Conservation (phyloP, 1,284 basidiomycete species). For the Mixia osmundae region DNA sequence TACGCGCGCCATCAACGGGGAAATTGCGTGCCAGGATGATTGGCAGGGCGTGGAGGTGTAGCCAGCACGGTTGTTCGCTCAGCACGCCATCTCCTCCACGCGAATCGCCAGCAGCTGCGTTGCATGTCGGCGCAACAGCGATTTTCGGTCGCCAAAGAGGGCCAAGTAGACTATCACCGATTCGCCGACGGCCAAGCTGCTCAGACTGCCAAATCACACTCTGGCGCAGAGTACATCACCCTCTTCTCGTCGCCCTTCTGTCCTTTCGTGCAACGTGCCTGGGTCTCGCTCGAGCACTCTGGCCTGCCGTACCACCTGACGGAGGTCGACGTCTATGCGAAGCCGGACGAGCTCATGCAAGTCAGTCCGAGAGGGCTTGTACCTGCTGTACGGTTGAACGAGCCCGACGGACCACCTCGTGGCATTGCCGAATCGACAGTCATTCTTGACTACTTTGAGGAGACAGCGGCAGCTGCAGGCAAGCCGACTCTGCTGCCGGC, state of each 20-base stretch:
- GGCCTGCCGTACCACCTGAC: slow-evolving; percentile 22
- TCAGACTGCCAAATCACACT: slow-evolving; percentile 31
- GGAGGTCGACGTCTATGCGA: slow-evolving; percentile 60
- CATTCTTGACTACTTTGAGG: slow-evolving; percentile 47
- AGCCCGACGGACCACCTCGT: slow-evolving; percentile 18
- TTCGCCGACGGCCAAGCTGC: slow-evolving; percentile 35
- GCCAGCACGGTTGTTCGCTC: too few relatives aligned
- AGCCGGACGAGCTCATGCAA: slow-evolving; percentile 47
- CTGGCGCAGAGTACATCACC: slow-evolving; percentile 25
- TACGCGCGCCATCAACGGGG: too few relatives aligned
- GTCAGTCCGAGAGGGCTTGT: slow-evolving; percentile 57
- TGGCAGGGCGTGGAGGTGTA: too few relatives aligned
- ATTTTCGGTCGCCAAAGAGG: too few relatives aligned
- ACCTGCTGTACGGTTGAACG: slow-evolving; percentile 38
- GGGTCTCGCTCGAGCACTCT: slow-evolving; percentile 35
- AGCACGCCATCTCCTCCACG: too few relatives aligned
- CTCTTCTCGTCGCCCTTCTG: slow-evolving; percentile 41
- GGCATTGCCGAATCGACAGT: slow-evolving; percentile 40
- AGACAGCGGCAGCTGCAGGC: slow-evolving; percentile 27
- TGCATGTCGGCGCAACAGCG: too few relatives aligned
- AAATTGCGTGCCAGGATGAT: too few relatives aligned
- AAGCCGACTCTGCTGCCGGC: slow-evolving; percentile 3
- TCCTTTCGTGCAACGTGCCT: slow-evolving; percentile 43
- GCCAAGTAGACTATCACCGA: slow-evolving; percentile 26
- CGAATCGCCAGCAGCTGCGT: too few relatives aligned